Evolutionary conservation across 176 grass and related monocot genomes (phyloP), one percentile per base, ranked within the genome.

Genomic region (Thinopyrum elongatum): DNA sequence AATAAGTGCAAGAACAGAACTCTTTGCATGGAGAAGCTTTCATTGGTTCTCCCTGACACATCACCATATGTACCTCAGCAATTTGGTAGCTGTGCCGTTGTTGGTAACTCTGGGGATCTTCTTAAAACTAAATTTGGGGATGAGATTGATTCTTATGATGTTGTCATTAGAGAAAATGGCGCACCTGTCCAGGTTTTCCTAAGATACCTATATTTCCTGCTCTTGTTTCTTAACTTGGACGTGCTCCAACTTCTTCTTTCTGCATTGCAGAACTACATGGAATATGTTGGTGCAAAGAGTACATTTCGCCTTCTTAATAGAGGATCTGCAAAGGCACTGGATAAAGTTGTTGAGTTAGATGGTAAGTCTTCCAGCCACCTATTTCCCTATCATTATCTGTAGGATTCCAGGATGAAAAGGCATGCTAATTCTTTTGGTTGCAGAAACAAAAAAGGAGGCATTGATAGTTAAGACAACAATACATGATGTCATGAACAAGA

Each of bases 291-390:
- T 77, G 92, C 74, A 59, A 98, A 98, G 86, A 94, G 96, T 95
- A 95, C 93, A 75, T 98, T 98, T 89, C 93, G 96, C 51, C 92
- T 98, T 80, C 90, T 98, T 78, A 98, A 98, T 34, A 91, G 96
- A 95, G 96, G 96, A 86, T 95, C 96, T 89, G 93, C 96, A 42
- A 98, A 98, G 90, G 96, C 96, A 83, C 79, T 98, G 15, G 93
- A 98, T 89, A 98, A 98, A 98, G 92, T 95, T 92, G 93, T 88
- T 73, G 91, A 98, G 73, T 86, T 98, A 86, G 93, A 98, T 91
- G 92, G 96, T 98, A 94, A 11, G 57, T 78, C 26, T 61, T 21
- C 25, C 38, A 15, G 51, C 11, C 57, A 71, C n/a, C 3, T 53
- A 34, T 82, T 83, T 90, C 8, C 64, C 55, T 41, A 64, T 80